Conservation (phyloP, 2,329 filamentous ascomycete species). For the Aspergillus candidus region DNA sequence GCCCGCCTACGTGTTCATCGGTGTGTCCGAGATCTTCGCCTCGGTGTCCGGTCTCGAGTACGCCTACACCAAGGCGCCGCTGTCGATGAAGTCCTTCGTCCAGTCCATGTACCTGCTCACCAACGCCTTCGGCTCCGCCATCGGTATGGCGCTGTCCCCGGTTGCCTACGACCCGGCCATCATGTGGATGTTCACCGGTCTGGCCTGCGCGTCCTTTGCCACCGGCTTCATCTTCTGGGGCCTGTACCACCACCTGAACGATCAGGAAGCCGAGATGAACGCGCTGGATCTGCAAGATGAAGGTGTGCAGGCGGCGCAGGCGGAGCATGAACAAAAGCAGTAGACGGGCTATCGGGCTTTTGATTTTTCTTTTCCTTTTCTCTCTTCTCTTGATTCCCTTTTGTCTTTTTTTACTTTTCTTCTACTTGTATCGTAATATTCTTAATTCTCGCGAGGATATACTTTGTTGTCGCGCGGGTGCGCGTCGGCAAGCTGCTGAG, state of each 20-base stretch:
- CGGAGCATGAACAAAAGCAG: slow-evolving; percentile 7
- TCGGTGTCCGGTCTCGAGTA: slow-evolving; percentile 67
- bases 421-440: too few relatives aligned
- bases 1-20: slow-evolving; percentile 42
- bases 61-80: slow-evolving; percentile 66
- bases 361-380: neutral
- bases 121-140: slow-evolving; percentile 52
- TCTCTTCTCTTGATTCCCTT: neutral
- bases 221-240: slow-evolving; percentile 51
- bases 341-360: slow-evolving; percentile 4
- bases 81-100: slow-evolving; percentile 60
- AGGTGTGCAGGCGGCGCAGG: slow-evolving; percentile 13
- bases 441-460: too few relatives aligned
- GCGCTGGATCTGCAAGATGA: slow-evolving; percentile 38
- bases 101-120: slow-evolving; percentile 54
- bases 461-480: slow-evolving; percentile 1
- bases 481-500: too few relatives aligned
- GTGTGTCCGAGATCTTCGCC: slow-evolving; percentile 52
- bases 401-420: too few relatives aligned
- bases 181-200: slow-evolving; percentile 59
- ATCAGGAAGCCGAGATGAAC: slow-evolving; percentile 47
- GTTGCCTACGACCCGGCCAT: slow-evolving; percentile 58
- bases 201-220: slow-evolving; percentile 46
- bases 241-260: slow-evolving; percentile 45
- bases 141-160: slow-evolving; percentile 58